Conservation (phyloP, 2,329 filamentous ascomycete genomes). For the Hypoxylon sp. region DNA sequence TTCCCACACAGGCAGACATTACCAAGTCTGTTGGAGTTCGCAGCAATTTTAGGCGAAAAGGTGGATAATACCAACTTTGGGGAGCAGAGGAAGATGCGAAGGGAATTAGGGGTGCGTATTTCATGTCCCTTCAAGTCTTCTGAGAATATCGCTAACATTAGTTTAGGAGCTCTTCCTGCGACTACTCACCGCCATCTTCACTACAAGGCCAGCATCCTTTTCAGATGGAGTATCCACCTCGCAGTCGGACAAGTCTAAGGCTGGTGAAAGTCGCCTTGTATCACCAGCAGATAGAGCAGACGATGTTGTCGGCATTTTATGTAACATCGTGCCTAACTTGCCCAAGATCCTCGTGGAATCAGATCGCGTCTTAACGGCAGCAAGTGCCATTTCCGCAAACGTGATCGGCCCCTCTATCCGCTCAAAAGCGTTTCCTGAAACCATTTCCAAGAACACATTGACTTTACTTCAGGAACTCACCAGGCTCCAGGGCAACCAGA, state of each 20-base stretch:
- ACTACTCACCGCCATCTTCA: conserved; percentile 92
- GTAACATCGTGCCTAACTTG: conserved; percentile 82
- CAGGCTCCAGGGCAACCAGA: conserved; percentile 82
- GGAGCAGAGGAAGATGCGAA: conserved; percentile 91
- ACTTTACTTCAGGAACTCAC: conserved; percentile 81
- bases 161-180: conserved; percentile 86
- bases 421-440: conserved; percentile 88
- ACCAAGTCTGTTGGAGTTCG: conserved; percentile 87
- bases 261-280: conserved; percentile 50
- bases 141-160: conserved; percentile 48
- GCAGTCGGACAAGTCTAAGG: conserved; percentile 56
- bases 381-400: conserved; percentile 84
- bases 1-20: conserved; percentile 94
- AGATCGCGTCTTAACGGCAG: conserved; percentile 84
- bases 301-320: conserved; percentile 84
- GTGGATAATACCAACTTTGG: conserved; percentile 98
- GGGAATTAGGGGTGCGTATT: conserved; percentile 82
- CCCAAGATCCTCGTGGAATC: conserved; percentile 86
- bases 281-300: conserved; percentile 68
- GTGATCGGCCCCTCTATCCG: conserved; percentile 86
- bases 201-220: conserved; percentile 83
- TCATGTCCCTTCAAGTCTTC: neutral
- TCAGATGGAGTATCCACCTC: conserved; percentile 64
- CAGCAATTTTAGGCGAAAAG: conserved; percentile 90
- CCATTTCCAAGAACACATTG: conserved; percentile 78